These are phyloP conservation scores for Peronospora farinosa DNA, from an alignment of 352 stramenopile genomes.

Conservation along the genomic window DNA sequence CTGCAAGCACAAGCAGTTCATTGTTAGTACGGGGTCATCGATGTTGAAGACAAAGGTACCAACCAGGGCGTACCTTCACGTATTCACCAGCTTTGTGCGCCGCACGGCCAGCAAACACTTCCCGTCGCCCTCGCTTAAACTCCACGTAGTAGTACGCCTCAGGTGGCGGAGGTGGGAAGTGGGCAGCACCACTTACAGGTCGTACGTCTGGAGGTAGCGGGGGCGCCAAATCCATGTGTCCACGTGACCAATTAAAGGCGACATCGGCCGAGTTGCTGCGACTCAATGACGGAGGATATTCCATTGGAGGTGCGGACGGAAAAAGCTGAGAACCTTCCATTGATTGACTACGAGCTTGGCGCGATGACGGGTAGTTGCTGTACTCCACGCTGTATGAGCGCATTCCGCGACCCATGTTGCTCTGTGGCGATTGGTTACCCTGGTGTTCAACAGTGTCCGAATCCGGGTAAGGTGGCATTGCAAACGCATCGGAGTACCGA, in stretches of 20 bases:
- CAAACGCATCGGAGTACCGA: constrained; percentile 70
- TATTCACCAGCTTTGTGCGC: constrained; percentile 90
- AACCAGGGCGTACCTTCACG: constrained; percentile 70
- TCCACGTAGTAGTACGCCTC: constrained; percentile 91
- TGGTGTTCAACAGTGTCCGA: constrained; percentile 41
- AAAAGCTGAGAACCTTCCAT: constrained; percentile 69
- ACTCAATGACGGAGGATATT: constrained; percentile 50
- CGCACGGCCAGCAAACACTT: constrained; percentile 85
- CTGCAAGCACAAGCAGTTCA: constrained; percentile 30
- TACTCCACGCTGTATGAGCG: constrained; percentile 80
- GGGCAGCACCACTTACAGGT: constrained; percentile 13
- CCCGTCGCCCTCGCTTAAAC: constrained; percentile 91
- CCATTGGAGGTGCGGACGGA: constrained; percentile 31
- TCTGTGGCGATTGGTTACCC: constrained; percentile 42
- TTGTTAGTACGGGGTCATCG: constrained; percentile 1
- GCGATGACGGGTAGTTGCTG: constrained; percentile 41
- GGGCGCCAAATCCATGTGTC: constrained; percentile 34
- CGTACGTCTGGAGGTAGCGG: constrained; percentile 59
- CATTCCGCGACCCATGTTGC: constrained; percentile 43
- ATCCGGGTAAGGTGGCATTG: constrained; percentile 56
- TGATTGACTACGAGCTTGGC: constrained; percentile 63
- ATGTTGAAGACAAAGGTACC: not conserved
- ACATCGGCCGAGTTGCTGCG: constrained; percentile 58
- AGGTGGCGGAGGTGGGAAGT: constrained; percentile 53
- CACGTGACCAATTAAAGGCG: constrained; percentile 59